Evolutionary conservation across 2,329 filamentous ascomycete genomes (phyloP).

Genomic region (Cladosporium cucumerinum): DNA sequence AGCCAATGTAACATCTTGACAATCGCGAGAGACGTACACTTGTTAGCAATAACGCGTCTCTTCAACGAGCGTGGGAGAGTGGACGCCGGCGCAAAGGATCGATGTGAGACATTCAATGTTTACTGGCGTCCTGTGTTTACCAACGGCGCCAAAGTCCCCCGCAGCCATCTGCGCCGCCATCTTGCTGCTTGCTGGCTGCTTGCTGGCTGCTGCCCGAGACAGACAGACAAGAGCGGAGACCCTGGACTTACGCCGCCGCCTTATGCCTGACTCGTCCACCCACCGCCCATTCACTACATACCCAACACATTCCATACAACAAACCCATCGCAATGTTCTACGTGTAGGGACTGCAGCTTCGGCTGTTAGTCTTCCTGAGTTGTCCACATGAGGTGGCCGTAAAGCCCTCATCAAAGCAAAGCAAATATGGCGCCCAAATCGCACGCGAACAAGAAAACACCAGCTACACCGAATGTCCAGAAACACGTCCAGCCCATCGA

Average conservation of each 20-base stretch:
- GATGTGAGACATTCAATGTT: not conserved
- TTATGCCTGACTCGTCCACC: slow-evolving; percentile 17
- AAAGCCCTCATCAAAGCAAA: slow-evolving; percentile 12
- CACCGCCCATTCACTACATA: slow-evolving; percentile 19
- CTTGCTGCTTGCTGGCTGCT: not conserved
- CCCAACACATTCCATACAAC: not conserved
- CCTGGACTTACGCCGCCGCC: slow-evolving; percentile 1
- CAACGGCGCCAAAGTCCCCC: not conserved
- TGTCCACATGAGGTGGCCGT: slow-evolving; percentile 19
- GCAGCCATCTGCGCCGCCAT: not conserved
- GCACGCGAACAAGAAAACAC: slow-evolving; percentile 34
- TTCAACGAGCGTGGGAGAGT: slow-evolving; percentile 2
- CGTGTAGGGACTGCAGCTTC: slow-evolving; percentile 44
- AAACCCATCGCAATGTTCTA: slow-evolving; percentile 28
- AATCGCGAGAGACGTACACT: not conserved
- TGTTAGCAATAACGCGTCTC: slow-evolving; percentile 1
- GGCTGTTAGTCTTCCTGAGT: slow-evolving; percentile 41
- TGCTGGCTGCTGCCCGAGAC: not conserved
- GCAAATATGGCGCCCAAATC: slow-evolving; percentile 47
- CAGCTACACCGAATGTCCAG: slow-evolving; percentile 19
- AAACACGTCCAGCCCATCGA: slow-evolving; percentile 15
- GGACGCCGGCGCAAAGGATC: slow-evolving; percentile 8
- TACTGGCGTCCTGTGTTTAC: slow-evolving; percentile 7
- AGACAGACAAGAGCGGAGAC: not conserved
- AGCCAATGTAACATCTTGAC: slow-evolving; percentile 34